Conservation (phyloP, 805 yeast species). For the Myxozyma vanderwaltii region DNA sequence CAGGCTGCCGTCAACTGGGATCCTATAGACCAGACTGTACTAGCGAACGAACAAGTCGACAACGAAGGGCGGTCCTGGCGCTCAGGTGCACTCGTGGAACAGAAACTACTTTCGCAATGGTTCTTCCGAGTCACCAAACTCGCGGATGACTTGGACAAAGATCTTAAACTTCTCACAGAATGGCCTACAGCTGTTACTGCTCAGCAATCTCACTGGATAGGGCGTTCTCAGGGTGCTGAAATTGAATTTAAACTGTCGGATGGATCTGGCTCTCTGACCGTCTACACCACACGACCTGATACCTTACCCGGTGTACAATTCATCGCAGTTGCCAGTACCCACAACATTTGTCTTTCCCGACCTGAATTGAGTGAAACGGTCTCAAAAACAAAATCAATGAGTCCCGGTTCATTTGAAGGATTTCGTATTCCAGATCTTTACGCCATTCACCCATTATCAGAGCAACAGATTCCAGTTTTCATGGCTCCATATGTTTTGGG, state of each 20-base stretch:
- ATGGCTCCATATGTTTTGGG: constrained; percentile 89
- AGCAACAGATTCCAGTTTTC: constrained; percentile 64
- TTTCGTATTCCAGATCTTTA: constrained; percentile 51
- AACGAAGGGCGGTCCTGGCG: constrained; percentile 91
- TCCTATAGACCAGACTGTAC: constrained; percentile 90
- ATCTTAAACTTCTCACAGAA: constrained; percentile 58
- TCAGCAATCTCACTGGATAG: constrained; percentile 96
- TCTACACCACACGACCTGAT: constrained; percentile 89
- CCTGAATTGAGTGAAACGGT: constrained; percentile 55
- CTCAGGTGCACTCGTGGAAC: constrained; percentile 93
- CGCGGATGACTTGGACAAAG: constrained; percentile 67
- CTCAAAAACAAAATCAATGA: constrained; percentile 40
- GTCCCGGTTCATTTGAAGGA: constrained; percentile 60
- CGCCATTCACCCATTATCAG: constrained; percentile 58
- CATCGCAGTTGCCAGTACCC: constrained; percentile 73
- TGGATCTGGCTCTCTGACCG: constrained; percentile 45
- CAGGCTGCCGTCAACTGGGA: constrained; percentile 97
- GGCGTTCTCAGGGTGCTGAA: constrained; percentile 79
- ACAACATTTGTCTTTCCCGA: constrained; percentile 54
- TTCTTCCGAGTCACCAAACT: constrained; percentile 84
- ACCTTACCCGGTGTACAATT: constrained; percentile 83
- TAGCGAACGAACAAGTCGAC: constrained; percentile 97
- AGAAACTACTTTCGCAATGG: constrained; percentile 83
- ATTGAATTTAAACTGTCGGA: constrained; percentile 49
- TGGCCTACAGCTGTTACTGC: constrained; percentile 91